Percentiles rank a stretch among this genome's conserved stretches.
Evolutionary conservation across 306 rosid species (phyloP).

Genomic region (Potentilla sterilis): DNA sequence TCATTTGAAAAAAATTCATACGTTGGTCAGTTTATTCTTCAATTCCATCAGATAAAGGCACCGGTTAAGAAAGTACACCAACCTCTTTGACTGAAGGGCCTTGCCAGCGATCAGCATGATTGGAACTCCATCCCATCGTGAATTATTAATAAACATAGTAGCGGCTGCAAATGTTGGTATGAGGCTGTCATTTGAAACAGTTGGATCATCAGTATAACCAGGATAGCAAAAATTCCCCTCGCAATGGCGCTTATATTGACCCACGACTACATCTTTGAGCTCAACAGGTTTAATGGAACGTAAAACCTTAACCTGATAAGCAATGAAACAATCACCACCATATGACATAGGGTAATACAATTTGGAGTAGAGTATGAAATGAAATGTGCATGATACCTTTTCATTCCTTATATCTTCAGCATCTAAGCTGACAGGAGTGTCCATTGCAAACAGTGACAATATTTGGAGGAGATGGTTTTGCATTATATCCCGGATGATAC

Average conservation of each 20-base stretch:
- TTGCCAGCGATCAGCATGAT: constrained; percentile 96
- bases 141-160: constrained; percentile 81
- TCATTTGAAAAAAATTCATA: background rate
- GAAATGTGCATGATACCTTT: constrained; percentile 48
- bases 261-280: constrained; percentile 82
- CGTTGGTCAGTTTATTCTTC: background rate
- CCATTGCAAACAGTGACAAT: constrained; percentile 92
- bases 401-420: constrained; percentile 94
- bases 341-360: background rate
- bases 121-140: constrained; percentile 99
- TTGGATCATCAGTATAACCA: constrained; percentile 73
- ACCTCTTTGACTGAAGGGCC: constrained; percentile 92
- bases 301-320: constrained; percentile 79
- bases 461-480: constrained; percentile 98
- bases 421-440: constrained; percentile 93
- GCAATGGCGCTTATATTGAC: constrained; percentile 90
- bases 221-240: constrained; percentile 65
- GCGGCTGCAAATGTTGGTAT: constrained; percentile 98
- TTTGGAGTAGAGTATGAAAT: background rate
- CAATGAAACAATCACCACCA: background rate
- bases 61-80: constrained; percentile 16
- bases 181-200: constrained; percentile 71
- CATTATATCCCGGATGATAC: constrained; percentile 96
- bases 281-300: constrained; percentile 75
- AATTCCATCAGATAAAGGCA: background rate